Conservation (phyloP, 805 yeast species). For the Suhomyces faveliae region DNA sequence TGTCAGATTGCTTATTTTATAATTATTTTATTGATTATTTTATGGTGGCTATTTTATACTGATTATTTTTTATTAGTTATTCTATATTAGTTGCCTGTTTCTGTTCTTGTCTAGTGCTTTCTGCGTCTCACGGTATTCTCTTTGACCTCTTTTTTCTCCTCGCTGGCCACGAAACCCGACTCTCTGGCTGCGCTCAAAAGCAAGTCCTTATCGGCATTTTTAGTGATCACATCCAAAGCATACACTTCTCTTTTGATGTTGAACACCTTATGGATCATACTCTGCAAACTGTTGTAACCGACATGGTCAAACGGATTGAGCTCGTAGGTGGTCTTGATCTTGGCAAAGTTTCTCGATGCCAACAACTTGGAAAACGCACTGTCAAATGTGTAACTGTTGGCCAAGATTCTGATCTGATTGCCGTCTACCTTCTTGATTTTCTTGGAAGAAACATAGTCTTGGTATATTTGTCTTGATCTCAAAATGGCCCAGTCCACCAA, state of each 20-base stretch:
- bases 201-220: slow-evolving; percentile 18
- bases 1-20: too few relatives aligned
- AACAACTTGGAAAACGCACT: slow-evolving; percentile 34
- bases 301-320: slow-evolving; percentile 28
- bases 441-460: slow-evolving; percentile 25
- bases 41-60: too few relatives aligned
- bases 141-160: neutral
- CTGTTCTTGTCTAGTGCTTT: slow-evolving; percentile 1
- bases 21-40: too few relatives aligned
- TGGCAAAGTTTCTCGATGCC: slow-evolving; percentile 42
- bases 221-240: slow-evolving; percentile 25
- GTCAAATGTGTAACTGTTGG: slow-evolving; percentile 57
- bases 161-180: slow-evolving; percentile 4
- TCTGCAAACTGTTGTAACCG: neutral
- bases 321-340: slow-evolving; percentile 25
- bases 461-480: slow-evolving; percentile 44
- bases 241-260: slow-evolving; percentile 27
- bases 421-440: slow-evolving; percentile 25
- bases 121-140: neutral
- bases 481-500: slow-evolving; percentile 59
- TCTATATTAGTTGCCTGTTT: too few relatives aligned
- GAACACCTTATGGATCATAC: slow-evolving; percentile 20
- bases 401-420: slow-evolving; percentile 35
- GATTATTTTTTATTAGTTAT: too few relatives aligned
- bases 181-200: slow-evolving; percentile 14